These are phyloP conservation scores for Babesia divergens DNA, from an alignment of 169 alveolate species.

Conservation along the genomic window DNA sequence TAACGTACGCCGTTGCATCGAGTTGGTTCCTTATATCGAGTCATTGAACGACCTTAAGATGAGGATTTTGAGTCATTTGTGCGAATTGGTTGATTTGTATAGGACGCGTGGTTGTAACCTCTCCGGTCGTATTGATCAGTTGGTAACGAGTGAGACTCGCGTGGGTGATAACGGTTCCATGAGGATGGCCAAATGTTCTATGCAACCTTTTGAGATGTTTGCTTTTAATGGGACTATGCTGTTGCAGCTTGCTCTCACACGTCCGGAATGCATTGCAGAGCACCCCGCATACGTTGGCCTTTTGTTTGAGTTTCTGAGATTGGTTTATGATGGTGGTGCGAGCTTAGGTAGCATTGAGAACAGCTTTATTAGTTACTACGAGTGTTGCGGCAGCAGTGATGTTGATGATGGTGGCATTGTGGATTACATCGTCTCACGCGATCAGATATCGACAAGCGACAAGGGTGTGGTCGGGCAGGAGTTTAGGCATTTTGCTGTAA, in stretches of 20 bases:
- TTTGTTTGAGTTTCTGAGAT: constrained; percentile 4
- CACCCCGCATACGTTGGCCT: constrained; percentile 36
- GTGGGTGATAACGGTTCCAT: neutral
- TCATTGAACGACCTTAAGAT: constrained; percentile 20
- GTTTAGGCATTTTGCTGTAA: constrained; percentile 18
- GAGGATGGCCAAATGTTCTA: neutral
- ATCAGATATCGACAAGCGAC: neutral
- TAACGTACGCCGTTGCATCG: constrained; percentile 13
- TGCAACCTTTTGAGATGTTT: constrained; percentile 26
- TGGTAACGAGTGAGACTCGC: neutral
- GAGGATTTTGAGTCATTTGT: neutral
- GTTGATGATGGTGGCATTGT: neutral
- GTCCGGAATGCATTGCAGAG: constrained; percentile 12
- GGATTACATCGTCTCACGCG: constrained; percentile 6
- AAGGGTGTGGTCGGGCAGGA: constrained; percentile 8
- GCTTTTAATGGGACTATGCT: constrained; percentile 26
- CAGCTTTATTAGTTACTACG: constrained; percentile 24
- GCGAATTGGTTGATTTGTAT: constrained; percentile 7
- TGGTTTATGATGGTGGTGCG: neutral
- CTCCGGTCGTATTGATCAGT: neutral
- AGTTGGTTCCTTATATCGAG: constrained; percentile 30
- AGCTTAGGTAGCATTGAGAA: neutral
- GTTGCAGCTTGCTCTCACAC: constrained; percentile 10
- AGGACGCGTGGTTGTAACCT: neutral
- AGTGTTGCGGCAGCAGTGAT: constrained; percentile 4